Evolutionary conservation across 768 basidiomycete species (phyloP).

Genomic region (Dentipellis fragilis): DNA sequence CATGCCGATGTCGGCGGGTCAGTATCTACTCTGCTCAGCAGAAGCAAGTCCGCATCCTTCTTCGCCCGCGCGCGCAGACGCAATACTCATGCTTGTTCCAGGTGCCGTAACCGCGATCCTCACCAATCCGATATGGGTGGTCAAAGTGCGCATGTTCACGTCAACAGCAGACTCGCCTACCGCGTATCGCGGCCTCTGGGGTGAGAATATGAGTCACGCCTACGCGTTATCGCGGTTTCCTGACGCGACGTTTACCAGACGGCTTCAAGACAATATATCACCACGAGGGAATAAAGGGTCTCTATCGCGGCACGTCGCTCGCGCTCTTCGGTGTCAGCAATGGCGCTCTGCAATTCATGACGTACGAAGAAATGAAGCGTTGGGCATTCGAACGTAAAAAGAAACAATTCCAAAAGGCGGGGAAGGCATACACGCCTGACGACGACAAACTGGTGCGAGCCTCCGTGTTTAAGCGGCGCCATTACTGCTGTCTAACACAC

Average conservation of each 20-base stretch:
- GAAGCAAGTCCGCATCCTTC: slow-evolving; percentile 78
- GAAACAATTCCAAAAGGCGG: slow-evolving; percentile 47
- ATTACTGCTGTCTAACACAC: neutral
- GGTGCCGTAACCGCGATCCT: slow-evolving; percentile 89
- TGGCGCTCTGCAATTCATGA: slow-evolving; percentile 92
- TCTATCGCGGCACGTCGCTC: slow-evolving; percentile 81
- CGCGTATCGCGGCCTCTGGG: slow-evolving; percentile 73
- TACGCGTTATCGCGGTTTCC: neutral
- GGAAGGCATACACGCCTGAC: slow-evolving; percentile 55
- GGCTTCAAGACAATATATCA: slow-evolving; percentile 64
- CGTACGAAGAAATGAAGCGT: slow-evolving; percentile 91
- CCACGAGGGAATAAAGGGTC: slow-evolving; percentile 67
- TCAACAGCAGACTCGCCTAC: slow-evolving; percentile 52
- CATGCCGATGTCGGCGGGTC: slow-evolving; percentile 58
- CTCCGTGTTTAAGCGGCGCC: slow-evolving; percentile 1
- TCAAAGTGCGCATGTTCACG: slow-evolving; percentile 95
- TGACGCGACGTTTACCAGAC: slow-evolving; percentile 27
- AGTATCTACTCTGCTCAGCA: slow-evolving; percentile 84
- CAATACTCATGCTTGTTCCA: slow-evolving; percentile 22
- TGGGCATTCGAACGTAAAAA: slow-evolving; percentile 79
- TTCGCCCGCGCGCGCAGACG: slow-evolving; percentile 4
- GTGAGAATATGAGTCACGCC: no score
- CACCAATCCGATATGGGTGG: slow-evolving; percentile 97
- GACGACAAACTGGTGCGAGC: slow-evolving; percentile 77
- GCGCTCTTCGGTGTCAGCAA: slow-evolving; percentile 90